Percentiles rank a stretch among this genome's conserved stretches.
Evolutionary conservation across 768 basidiomycete species (phyloP).

Genomic region (Russula sp.): DNA sequence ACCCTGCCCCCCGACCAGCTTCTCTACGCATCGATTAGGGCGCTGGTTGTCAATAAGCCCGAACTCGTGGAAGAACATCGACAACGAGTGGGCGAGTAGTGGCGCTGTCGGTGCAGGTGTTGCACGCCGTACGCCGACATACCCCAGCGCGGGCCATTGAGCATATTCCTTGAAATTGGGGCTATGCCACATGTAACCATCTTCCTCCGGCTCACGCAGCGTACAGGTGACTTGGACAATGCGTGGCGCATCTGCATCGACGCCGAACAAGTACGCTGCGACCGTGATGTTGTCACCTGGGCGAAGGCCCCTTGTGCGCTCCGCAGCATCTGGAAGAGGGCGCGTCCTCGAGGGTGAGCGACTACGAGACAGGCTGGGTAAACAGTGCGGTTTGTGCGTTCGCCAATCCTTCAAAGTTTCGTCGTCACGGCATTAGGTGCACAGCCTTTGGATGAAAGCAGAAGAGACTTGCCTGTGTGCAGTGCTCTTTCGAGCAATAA

Average conservation of each 20-base stretch:
- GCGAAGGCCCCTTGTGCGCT: constrained; percentile 8
- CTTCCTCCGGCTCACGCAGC: constrained; percentile 9
- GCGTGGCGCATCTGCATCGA: constrained; percentile 12
- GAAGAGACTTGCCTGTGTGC: neutral
- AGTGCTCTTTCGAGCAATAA: constrained; percentile 15
- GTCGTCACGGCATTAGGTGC: neutral
- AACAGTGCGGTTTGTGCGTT: constrained; percentile 13
- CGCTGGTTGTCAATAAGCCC: constrained; percentile 9
- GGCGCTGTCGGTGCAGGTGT: constrained; percentile 7
- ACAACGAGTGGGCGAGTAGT: constrained; percentile 1
- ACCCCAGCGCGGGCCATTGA: constrained; percentile 18
- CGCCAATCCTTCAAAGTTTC: constrained; percentile 10
- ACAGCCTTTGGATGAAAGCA: neutral
- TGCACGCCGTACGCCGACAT: constrained; percentile 9
- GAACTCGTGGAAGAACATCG: constrained; percentile 18
- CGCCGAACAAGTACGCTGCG: constrained; percentile 14
- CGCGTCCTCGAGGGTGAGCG: constrained; percentile 15
- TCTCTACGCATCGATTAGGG: constrained; percentile 17
- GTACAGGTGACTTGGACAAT: constrained; percentile 12
- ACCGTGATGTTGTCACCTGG: constrained; percentile 7
- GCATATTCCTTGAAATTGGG: constrained; percentile 16
- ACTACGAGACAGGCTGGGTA: constrained; percentile 8
- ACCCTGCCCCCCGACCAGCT: constrained; percentile 7
- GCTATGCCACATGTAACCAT: constrained; percentile 14
- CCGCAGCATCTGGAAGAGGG: constrained; percentile 7